Evolutionary conservation across 2,329 filamentous ascomycete species (phyloP).

Genomic region (Alternaria sp.): DNA sequence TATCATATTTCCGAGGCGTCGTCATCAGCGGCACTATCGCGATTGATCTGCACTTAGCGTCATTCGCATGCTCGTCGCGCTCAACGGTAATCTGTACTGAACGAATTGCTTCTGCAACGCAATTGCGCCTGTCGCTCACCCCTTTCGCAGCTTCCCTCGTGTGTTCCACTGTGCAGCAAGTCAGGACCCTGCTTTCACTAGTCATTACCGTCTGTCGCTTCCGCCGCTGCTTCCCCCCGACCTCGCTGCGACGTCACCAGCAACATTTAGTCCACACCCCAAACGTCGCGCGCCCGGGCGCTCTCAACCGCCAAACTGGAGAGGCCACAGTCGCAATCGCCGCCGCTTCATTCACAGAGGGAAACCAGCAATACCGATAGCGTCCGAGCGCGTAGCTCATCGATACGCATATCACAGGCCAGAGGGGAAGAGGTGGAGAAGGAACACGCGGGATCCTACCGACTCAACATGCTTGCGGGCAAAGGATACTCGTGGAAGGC

Average conservation of each 20-base stretch:
- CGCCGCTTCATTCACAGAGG: constrained; percentile 40
- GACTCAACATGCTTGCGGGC: constrained; percentile 76
- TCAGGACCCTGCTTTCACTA: background rate
- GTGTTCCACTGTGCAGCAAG: background rate
- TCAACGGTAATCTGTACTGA: constrained; percentile 5
- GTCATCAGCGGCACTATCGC: constrained; percentile 28
- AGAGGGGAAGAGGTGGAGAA: constrained; percentile 35
- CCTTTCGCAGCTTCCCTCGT: constrained; percentile 1
- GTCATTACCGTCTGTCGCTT: constrained; percentile 11
- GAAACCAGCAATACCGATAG: constrained; percentile 33
- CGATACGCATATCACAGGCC: constrained; percentile 41
- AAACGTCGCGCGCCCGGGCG: constrained; percentile 17
- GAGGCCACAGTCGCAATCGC: constrained; percentile 27
- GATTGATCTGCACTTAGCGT: constrained; percentile 20
- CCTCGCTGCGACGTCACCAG: constrained; percentile 11
- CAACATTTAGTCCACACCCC: background rate
- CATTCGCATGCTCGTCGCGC: constrained; percentile 16
- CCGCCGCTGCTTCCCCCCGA: constrained; percentile 1
- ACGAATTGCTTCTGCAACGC: constrained; percentile 4
- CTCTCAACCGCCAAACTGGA: constrained; percentile 36
- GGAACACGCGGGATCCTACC: constrained; percentile 20
- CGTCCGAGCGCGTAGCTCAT: constrained; percentile 39
- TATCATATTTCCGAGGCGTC: constrained; percentile 14
- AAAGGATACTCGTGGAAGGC: constrained; percentile 94
- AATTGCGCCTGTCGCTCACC: constrained; percentile 6